phyloP scores from a whole-genome alignment of 805 yeast species.

The Wickerhamiella occidentalis region DNA sequence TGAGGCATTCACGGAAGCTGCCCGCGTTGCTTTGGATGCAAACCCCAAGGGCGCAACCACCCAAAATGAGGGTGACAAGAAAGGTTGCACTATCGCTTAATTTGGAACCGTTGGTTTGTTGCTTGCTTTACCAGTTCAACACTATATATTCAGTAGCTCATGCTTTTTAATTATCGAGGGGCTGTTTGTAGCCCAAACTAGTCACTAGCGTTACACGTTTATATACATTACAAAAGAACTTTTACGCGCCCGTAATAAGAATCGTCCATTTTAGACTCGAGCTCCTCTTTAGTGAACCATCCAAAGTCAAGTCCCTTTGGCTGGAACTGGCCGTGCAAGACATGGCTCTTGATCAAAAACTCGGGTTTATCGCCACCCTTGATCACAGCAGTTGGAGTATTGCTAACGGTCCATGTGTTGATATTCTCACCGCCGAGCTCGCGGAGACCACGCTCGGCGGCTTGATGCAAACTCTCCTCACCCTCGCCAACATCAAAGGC shows the following conservation, averaged over 20 bases:
- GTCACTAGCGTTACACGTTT: neutral
- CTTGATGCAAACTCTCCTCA: conserved; percentile 38
- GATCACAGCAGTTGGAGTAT: conserved; percentile 67
- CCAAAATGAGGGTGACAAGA: conserved; percentile 24
- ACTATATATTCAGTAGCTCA: neutral
- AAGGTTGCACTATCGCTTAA: conserved; percentile 19
- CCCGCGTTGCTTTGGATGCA: conserved; percentile 88
- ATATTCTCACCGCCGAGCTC: conserved; percentile 59
- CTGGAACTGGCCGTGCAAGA: conserved; percentile 67
- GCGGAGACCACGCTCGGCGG: conserved; percentile 66
- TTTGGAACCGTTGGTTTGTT: neutral
- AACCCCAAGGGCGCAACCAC: conserved; percentile 52
- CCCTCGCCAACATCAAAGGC: conserved; percentile 41
- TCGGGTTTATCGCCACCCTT: conserved; percentile 38
- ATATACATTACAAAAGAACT: conserved; percentile 12
- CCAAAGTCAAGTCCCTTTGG: conserved; percentile 41
- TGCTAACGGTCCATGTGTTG: conserved; percentile 85
- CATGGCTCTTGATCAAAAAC: conserved; percentile 75
- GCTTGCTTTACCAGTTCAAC: neutral
- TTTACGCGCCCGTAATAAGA: conserved; percentile 36
- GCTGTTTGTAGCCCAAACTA: too few relatives aligned
- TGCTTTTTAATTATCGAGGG: conserved; percentile 1
- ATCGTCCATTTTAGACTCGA: conserved; percentile 38
- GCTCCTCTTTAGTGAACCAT: conserved; percentile 81
- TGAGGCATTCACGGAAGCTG: conserved; percentile 97